Conservation (phyloP, 2,329 filamentous ascomycete genomes). For the Ciborinia camelliae region DNA sequence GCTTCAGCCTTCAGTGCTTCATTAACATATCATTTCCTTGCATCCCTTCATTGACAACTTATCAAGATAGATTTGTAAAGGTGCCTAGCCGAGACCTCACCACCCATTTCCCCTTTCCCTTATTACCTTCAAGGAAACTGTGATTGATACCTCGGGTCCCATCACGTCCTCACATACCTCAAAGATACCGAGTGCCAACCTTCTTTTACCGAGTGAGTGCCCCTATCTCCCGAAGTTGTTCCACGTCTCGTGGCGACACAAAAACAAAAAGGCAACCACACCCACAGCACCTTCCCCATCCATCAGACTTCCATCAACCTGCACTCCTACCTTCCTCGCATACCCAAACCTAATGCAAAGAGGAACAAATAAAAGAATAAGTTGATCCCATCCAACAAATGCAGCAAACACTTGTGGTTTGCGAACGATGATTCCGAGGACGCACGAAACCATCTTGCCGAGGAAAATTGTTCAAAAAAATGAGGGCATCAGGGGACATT, state of each 20-base stretch:
- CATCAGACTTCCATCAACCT: background rate
- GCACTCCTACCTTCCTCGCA: background rate
- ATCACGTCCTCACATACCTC: background rate
- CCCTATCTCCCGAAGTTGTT: background rate
- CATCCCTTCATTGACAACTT: background rate
- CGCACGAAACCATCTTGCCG: background rate
- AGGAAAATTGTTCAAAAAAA: background rate
- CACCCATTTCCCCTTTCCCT: background rate
- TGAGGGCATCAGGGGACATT: background rate
- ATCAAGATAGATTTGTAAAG: background rate
- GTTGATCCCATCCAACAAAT: background rate
- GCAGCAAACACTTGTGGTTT: background rate
- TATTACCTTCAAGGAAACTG: background rate
- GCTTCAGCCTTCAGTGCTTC: background rate
- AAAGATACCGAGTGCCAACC: background rate
- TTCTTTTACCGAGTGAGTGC: background rate
- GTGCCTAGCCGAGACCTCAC: background rate
- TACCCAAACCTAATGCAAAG: background rate
- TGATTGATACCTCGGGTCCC: background rate
- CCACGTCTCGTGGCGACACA: too few species aligned
- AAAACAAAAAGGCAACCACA: background rate
- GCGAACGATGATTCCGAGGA: background rate
- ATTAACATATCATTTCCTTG: background rate
- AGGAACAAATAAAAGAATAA: background rate
- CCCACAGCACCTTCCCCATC: background rate